Base-by-base conservation (phyloP, 495 filamentous ascomycete species). In the Aspergillus cristatus region DNA sequence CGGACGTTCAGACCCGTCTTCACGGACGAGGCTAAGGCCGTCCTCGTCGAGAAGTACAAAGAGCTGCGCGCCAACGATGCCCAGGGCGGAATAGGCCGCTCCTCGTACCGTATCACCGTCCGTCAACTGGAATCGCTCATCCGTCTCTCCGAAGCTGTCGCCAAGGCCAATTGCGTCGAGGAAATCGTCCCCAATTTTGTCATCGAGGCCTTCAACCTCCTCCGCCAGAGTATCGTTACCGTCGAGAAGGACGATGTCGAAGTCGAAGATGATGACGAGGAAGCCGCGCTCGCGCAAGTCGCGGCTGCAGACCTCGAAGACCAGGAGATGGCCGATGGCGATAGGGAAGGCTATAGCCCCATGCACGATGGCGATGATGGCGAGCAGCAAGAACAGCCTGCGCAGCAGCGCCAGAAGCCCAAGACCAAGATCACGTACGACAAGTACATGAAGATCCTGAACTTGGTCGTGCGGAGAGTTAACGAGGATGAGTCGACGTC, bases 241-340 rank as follows among this genome's bases (percentile, higher is more conserved):
- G 90, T 99, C 13, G 93, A 99, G 58, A 91, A 95, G 49, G 91
- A 99, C 48, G 91, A 99, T 45, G 81, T 99, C 11, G 91, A 97
- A 54, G 83, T 99, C 25, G 89, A 96, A 11, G 90, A 95, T 18
- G 81, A 84, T 3, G 82, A 83, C 15, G 60, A 59, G 15, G 57
- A 41, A 14, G 54, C 37, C 10, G 56, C 41, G 14, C 53, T 35
- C 8, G 36, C 26, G 18, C 20, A 24, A 8, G 20, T 24, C 8
- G 45, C 30, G 14, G 38, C 34, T 10, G 40, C 42, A 15, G 39
- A 32, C 32, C 51, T 51, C 16, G 57, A 61, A 8, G 60, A 68
- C 32, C 53, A 65, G 1, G 63, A 65, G 28, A 65, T 61, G 51
- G 58, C 46, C 12, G 62, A 69, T 18, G 20, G 20, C 28, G 79